Base-by-base conservation (phyloP, 2,329 filamentous ascomycete species). In the Apiospora aurea region DNA sequence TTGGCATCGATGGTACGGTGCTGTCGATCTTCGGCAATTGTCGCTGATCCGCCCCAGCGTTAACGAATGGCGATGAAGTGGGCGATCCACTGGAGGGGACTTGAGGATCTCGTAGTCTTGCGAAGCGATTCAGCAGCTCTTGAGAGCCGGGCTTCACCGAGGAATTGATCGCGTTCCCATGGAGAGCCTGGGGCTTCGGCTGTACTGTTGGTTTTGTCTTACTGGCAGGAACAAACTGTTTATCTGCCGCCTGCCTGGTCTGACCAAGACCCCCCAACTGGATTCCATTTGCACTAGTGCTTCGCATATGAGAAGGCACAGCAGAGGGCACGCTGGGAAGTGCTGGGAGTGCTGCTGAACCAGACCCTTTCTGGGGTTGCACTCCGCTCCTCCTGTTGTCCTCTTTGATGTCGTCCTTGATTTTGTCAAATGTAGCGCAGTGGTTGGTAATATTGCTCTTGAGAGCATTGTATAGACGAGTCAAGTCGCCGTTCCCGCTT, bases 121-220 rank as follows among this genome's bases (percentile, higher is more conserved):
- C 86, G 77, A 92, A 91, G 53, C 90, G 85, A 70, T 86, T 82
- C 18, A 83, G 81, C 67, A 92, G 81, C 74, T 92, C 90, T 70
- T 85, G 82, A 6, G 83, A 79, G 7, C 81, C 75, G 70, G 77
- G 80, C 44, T 75, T 80, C 1, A 78, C 78, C 18, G 77, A 80
- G n/a, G 84, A 78, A 26, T 82, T 82, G 21, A 92, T 79, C 5
- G 87, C 84, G 57, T 91, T 90, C 0, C 91, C 91, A 76, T 92
- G 90, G 2, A 94, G 83, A 5, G 87, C 87, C 70, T 90, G 85
- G 0, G 93, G 93, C 75, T 94, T 94, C 2, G 92, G 92, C 34
- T 91, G 89, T 11, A 92, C 82, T 5, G 78, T 75, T 2, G 87
- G 87, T 73, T 85, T 89, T 41, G 79, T 72, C 76, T 82, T 84